Base-by-base conservation (phyloP, 257 asterid genomes). In the Nicotiana paniculata region DNA sequence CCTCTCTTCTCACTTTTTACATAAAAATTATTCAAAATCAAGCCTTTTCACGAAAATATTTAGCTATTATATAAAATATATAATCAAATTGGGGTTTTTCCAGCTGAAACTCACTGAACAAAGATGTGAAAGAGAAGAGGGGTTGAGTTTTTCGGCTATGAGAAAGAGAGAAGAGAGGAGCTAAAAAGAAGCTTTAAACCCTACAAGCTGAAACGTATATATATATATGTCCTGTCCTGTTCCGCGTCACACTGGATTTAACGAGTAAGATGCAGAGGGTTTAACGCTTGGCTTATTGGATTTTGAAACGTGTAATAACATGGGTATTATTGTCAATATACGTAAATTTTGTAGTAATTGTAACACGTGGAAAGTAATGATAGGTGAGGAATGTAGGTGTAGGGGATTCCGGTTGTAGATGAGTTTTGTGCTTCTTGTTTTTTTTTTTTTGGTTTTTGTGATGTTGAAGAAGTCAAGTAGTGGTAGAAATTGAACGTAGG, bases 171-270 rank as follows among this genome's bases (percentile, higher is more conserved):
- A 13, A 53, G n/a, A 28, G 53, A 16, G 18, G 61, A 33, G 63
- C 15, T 32, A 11, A 58, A 54, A 79, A 72, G 18, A 10, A n/a
- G 13, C 80, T 48, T 37, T 62, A 82, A 85, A 85, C 86, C 88
- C 88, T 82, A 82, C 86, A 4, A 53, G 39, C 61, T 6, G 61
- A 58, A 72, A 46, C 59, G 28, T 0, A 72, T 24, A 72, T 26
- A 51, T 59, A 12, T 64, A 65, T 64, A 46, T 6, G 28, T 26
- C 2, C 54, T 66, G 4, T 26, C 5, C 21, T 57, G 66, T 59
- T 18, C 68, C 48, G 86, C 81, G 81, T 18, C 21, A 28, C 54
- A 66, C 9, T 8, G 1, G 58, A 66, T 53, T 32, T 43, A 18
- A 28, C n/a, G 10, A 15, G 46, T 32, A 11, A 55, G 10, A 6